These are phyloP conservation scores for Zostera marina DNA, from an alignment of 116 monocot species.

Conservation along the genomic window DNA sequence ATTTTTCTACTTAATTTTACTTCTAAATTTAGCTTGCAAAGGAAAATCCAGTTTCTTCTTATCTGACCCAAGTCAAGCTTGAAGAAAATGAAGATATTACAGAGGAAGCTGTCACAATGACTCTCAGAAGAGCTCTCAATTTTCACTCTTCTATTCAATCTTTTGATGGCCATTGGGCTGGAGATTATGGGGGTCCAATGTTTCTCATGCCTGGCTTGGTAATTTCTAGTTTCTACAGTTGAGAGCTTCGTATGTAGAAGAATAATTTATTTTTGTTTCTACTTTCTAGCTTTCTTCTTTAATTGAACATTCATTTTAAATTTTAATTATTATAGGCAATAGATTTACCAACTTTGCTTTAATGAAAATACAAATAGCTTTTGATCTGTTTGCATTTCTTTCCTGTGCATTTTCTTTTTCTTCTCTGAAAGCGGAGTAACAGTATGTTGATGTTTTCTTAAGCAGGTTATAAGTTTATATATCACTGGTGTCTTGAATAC, in stretches of 20 bases:
- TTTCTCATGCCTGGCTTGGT: slow-evolving; percentile 79
- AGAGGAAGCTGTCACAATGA: slow-evolving; percentile 27
- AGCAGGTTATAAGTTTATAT: slow-evolving; percentile 35
- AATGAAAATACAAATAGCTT: too few species aligned
- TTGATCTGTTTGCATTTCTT: too few species aligned
- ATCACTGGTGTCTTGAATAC: slow-evolving; percentile 39
- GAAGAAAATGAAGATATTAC: slow-evolving; percentile 40
- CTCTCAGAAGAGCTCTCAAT: slow-evolving; percentile 44
- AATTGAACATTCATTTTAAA: too few species aligned
- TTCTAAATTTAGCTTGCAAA: slow-evolving; percentile 40
- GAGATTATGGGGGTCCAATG: slow-evolving; percentile 78
- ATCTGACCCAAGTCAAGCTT: slow-evolving; percentile 24
- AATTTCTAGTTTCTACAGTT: slow-evolving; percentile 21
- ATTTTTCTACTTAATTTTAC: too few species aligned
- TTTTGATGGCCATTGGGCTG: slow-evolving; percentile 88
- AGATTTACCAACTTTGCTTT: too few species aligned
- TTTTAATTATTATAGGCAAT: too few species aligned
- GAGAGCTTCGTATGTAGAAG: neutral
- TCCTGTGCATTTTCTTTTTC: too few species aligned
- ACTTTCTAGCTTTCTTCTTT: too few species aligned
- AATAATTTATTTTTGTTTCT: too few species aligned
- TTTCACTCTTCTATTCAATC: slow-evolving; percentile 60
- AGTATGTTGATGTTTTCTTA: neutral
- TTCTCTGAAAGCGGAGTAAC: too few species aligned
- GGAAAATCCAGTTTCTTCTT: slow-evolving; percentile 34